These are phyloP conservation scores for Endotrypanum monterogeii DNA, from an alignment of 208 protist species.

Conservation along the genomic window DNA sequence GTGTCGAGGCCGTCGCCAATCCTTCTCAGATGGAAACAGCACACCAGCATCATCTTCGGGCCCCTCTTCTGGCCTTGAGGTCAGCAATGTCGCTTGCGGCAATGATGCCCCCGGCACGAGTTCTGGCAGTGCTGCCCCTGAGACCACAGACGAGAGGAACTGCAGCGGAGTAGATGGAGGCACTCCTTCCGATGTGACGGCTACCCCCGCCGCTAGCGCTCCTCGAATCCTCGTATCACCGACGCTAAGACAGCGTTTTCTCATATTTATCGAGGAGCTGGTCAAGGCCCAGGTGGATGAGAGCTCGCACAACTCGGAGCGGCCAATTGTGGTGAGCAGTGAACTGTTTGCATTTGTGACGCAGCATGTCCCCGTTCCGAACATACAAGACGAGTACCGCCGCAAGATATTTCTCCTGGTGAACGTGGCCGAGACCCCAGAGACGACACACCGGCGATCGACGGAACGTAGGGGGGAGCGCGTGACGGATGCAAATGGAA, in stretches of 20 bases:
- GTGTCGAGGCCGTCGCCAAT: neutral
- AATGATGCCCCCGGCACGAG: neutral
- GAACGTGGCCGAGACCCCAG: constrained; percentile 74
- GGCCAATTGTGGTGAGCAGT: constrained; percentile 70
- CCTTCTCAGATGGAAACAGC: neutral
- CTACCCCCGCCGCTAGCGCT: neutral
- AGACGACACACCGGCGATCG: constrained; percentile 40
- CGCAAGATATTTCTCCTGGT: constrained; percentile 91
- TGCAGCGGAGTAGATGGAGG: neutral
- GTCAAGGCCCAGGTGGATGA: constrained; percentile 76
- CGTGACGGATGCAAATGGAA: neutral
- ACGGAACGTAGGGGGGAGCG: constrained; percentile 19
- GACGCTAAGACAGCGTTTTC: constrained; percentile 73
- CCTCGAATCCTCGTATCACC: constrained; percentile 38
- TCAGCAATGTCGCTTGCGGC: neutral
- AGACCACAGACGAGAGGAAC: neutral
- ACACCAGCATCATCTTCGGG: neutral
- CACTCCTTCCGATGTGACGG: neutral
- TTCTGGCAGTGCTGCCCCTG: neutral
- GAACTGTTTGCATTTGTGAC: constrained; percentile 81
- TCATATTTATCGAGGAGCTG: constrained; percentile 77
- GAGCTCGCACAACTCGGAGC: constrained; percentile 34
- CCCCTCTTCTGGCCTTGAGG: neutral
- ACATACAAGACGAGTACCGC: constrained; percentile 92
- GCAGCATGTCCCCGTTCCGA: constrained; percentile 76